These are phyloP conservation scores for Rosa rugosa DNA, from an alignment of 306 rosid genomes.

Conservation along the genomic window DNA sequence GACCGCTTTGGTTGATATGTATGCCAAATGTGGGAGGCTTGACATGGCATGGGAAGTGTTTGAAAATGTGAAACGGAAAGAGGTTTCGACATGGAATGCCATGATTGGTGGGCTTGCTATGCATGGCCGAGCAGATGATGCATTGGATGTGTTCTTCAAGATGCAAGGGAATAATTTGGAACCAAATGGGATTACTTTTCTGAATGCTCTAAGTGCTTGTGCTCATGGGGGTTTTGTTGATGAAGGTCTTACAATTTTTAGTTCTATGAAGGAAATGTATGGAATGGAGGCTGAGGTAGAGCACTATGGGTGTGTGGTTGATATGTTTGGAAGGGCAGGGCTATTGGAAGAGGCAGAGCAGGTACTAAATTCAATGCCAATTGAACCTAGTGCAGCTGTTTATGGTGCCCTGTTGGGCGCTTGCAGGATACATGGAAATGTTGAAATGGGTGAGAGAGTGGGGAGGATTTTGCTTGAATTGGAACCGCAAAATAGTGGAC, in stretches of 20 bases:
- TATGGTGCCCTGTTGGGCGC: conserved; percentile 62
- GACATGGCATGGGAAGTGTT: conserved; percentile 70
- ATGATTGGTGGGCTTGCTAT: conserved; percentile 62
- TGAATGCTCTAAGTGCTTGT: conserved; percentile 54
- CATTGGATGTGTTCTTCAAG: conserved; percentile 46
- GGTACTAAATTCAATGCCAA: conserved; percentile 46
- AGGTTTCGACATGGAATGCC: conserved; percentile 65
- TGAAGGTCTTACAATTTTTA: conserved; percentile 38
- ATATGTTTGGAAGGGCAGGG: conserved; percentile 61
- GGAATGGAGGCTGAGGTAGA: conserved; percentile 51
- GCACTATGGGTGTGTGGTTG: conserved; percentile 60
- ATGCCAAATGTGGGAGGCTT: conserved; percentile 55
- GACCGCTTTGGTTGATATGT: conserved; percentile 64
- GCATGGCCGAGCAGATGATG: conserved; percentile 58
- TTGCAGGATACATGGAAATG: conserved; percentile 54
- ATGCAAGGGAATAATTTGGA: conserved; percentile 38
- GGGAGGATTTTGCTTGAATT: conserved; percentile 52
- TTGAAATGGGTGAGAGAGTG: conserved; percentile 48
- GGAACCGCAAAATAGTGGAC: conserved; percentile 59
- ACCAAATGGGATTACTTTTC: conserved; percentile 46
- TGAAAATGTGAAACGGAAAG: conserved; percentile 40
- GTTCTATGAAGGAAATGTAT: conserved; percentile 39
- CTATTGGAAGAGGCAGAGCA: conserved; percentile 48
- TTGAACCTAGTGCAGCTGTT: conserved; percentile 55
- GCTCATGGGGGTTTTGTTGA: conserved; percentile 58